These are phyloP conservation scores for Saccharomyces eubayanus DNA, from an alignment of 805 yeast species.

Conservation along the genomic window DNA sequence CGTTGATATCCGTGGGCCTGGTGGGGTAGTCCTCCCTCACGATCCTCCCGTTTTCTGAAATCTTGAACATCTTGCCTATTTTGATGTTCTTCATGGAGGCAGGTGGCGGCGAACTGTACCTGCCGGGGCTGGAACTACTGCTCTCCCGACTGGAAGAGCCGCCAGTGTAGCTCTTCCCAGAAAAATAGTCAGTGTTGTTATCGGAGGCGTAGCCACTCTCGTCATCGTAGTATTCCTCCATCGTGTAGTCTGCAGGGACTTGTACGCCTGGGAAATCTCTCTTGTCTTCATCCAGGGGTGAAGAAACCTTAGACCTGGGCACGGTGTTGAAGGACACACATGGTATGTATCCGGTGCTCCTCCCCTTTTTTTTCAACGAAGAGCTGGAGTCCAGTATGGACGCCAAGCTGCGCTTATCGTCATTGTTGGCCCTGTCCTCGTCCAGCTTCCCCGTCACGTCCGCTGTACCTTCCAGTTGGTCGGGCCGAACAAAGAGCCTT, in stretches of 20 bases:
- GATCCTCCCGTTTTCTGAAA: slow-evolving; percentile 22
- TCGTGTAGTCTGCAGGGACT: slow-evolving; percentile 20
- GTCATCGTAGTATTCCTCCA: slow-evolving; percentile 30
- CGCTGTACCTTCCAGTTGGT: background rate
- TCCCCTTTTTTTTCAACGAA: background rate
- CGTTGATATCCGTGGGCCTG: slow-evolving; percentile 22
- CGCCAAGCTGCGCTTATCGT: background rate
- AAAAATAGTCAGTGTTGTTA: slow-evolving; percentile 10
- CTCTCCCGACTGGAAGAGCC: background rate
- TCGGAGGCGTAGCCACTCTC: slow-evolving; percentile 17
- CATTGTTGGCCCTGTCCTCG: background rate
- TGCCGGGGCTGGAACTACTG: background rate
- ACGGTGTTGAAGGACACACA: slow-evolving; percentile 31
- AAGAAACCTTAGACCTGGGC: slow-evolving; percentile 16
- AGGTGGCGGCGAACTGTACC: background rate
- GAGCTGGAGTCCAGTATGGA: background rate
- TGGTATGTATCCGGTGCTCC: slow-evolving; percentile 9
- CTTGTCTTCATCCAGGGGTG: slow-evolving; percentile 10
- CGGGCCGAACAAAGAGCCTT: background rate
- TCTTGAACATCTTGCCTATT: slow-evolving; percentile 9
- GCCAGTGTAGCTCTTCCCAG: slow-evolving; percentile 9
- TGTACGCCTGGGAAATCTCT: slow-evolving; percentile 24
- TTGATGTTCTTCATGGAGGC: background rate
- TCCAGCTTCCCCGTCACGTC: background rate
- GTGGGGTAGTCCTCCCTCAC: slow-evolving; percentile 28